Evolutionary conservation across 2,329 filamentous ascomycete genomes (phyloP).

Genomic region (Fusarium ramigenum): DNA sequence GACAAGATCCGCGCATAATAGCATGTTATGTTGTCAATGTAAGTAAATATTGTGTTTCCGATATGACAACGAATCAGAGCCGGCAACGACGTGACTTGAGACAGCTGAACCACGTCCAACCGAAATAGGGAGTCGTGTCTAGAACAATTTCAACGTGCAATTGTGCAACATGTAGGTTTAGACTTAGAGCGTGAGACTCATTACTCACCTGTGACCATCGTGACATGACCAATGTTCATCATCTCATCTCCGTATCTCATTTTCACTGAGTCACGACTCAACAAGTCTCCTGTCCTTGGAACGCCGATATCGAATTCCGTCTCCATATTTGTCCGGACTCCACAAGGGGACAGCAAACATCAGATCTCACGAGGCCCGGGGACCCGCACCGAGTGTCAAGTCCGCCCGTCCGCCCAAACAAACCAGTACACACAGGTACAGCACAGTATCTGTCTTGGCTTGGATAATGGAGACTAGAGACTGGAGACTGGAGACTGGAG

Average conservation of each 20-base stretch:
- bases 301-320: slow-evolving; percentile 10
- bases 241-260: slow-evolving; percentile 22
- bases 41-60: slow-evolving; percentile 30
- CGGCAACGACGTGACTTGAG: slow-evolving; percentile 16
- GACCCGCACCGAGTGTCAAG: slow-evolving; percentile 20
- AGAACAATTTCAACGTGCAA: slow-evolving; percentile 5
- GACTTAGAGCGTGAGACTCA: neutral
- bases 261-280: slow-evolving; percentile 13
- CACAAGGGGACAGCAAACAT: slow-evolving; percentile 25
- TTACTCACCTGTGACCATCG: neutral
- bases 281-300: slow-evolving; percentile 13
- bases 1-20: slow-evolving; percentile 11
- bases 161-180: neutral
- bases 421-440: neutral
- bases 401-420: neutral
- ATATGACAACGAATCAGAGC: slow-evolving; percentile 11
- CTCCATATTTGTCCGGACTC: slow-evolving; percentile 18
- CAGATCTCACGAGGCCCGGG: slow-evolving; percentile 20
- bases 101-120: slow-evolving; percentile 6
- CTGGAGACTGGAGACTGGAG: neutral
- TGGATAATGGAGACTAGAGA: neutral
- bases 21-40: slow-evolving; percentile 5
- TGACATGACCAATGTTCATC: slow-evolving; percentile 4
- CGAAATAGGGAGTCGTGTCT: neutral
- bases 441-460: slow-evolving; percentile 6